Evolutionary conservation across 2,329 filamentous ascomycete genomes (phyloP).

Genomic region (Penicillium psychrosexuale): DNA sequence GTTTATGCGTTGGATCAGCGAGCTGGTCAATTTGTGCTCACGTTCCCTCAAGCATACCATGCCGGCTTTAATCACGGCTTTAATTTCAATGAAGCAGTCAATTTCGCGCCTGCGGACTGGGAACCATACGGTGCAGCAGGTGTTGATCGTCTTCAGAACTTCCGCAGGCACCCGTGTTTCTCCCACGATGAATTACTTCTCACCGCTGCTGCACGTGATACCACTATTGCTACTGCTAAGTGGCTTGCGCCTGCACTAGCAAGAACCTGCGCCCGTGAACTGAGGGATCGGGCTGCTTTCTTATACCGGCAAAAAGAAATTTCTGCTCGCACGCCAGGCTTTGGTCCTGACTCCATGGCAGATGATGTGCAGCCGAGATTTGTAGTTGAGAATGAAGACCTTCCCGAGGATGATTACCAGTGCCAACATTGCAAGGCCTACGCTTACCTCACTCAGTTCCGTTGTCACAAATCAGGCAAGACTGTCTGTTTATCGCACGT

Average conservation of each 20-base stretch:
- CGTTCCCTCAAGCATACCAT: slow-evolving; percentile 95
- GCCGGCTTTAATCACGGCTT: slow-evolving; percentile 98
- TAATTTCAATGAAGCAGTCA: slow-evolving; percentile 98
- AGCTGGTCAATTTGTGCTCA: slow-evolving; percentile 93
- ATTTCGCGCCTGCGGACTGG: slow-evolving; percentile 94
- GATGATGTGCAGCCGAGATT: slow-evolving; percentile 59
- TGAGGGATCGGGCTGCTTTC: slow-evolving; percentile 65
- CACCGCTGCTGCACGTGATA: slow-evolving; percentile 79
- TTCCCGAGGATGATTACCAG: slow-evolving; percentile 88
- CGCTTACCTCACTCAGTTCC: slow-evolving; percentile 85
- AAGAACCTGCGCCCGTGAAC: slow-evolving; percentile 71
- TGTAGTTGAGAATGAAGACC: slow-evolving; percentile 66
- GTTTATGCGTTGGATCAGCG: slow-evolving; percentile 95
- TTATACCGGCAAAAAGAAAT: slow-evolving; percentile 60
- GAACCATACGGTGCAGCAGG: slow-evolving; percentile 85
- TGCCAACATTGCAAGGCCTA: slow-evolving; percentile 91
- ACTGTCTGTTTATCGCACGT: slow-evolving; percentile 79
- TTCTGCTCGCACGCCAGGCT: slow-evolving; percentile 54
- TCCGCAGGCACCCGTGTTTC: slow-evolving; percentile 90
- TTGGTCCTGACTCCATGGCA: slow-evolving; percentile 46
- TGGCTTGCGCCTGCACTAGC: slow-evolving; percentile 89
- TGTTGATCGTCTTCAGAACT: slow-evolving; percentile 80
- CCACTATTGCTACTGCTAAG: slow-evolving; percentile 84
- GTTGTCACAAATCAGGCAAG: slow-evolving; percentile 77
- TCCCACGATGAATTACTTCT: slow-evolving; percentile 93